Evolutionary conservation across 1,284 basidiomycete species (phyloP), one percentile per base, ranked within the genome.

Genomic region (Phenoliferia sp.): DNA sequence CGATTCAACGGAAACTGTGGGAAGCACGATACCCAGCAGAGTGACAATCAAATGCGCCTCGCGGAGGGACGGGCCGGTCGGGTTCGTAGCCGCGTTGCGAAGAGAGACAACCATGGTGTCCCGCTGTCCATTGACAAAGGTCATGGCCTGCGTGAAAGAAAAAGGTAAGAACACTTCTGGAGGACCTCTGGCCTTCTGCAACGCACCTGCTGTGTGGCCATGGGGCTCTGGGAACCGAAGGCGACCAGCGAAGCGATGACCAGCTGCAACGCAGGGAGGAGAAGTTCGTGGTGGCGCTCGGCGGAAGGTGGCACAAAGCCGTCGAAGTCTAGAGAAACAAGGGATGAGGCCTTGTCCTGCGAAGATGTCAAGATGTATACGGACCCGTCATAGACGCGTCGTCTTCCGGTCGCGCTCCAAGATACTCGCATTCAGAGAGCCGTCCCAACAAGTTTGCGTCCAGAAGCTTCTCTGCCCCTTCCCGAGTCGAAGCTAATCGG

Each of bases 301-400:
- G 90, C 84, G 0, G 90, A 89, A 0, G 90, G 90, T 1, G 93
- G 93, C 9, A 96, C 81, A 83, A 95, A 94, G 39, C 86, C 86
- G 74, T 92, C 89, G 44, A 86, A 84, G 73, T 94, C 92, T 92
- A 76, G 26, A 16, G 59, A 3, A 16, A 17, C 0, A 7, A 22
- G 44, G 22, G 7, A 12, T 1, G 7, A 1, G 17, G 28, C 4
- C 28, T 55, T 32, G 57, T 34, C 39, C 7, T 0, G 10, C 12
- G 48, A 26, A 16, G 35, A 17, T 26, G 48, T 19, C 9, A 22
- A 60, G 44, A 34, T n/a, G 3, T 7, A 1, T 5, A 79, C 85
- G 66, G 73, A 90, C 91, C 90, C 76, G 92, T 86, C 76, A 90
- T 88, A 0, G 88, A 86, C 69, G 92, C 88, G 74, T 92, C 88